Conservation (phyloP, 768 basidiomycete genomes). For the Sutorius australiensis region DNA sequence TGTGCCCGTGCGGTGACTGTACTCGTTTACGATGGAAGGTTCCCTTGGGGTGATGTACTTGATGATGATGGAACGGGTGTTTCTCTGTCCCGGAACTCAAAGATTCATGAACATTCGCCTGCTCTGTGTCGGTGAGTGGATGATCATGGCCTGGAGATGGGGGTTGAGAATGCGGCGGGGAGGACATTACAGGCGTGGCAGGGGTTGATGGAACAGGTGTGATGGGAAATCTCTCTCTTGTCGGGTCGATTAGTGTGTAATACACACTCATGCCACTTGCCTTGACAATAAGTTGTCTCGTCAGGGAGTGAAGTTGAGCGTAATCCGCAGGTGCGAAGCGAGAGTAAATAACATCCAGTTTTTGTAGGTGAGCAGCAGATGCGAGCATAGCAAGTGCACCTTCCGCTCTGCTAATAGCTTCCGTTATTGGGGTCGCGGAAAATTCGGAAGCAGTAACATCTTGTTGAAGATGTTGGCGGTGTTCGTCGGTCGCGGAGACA, state of each 20-base stretch:
- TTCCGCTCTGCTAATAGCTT: conserved; percentile 39
- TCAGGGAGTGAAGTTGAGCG: conserved; percentile 43
- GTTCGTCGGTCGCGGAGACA: conserved; percentile 40
- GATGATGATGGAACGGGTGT: background rate
- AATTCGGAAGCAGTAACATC: conserved; percentile 36
- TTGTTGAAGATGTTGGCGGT: conserved; percentile 43
- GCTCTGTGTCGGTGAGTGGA: background rate
- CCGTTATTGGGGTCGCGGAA: conserved; percentile 31
- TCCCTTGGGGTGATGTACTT: conserved; percentile 1
- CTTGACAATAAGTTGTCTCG: conserved; percentile 49
- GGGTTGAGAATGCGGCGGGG: conserved; percentile 32
- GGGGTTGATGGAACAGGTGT: conserved; percentile 40
- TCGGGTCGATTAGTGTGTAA: conserved; percentile 61
- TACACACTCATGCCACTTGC: conserved; percentile 63
- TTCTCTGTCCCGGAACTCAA: background rate
- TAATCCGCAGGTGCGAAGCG: conserved; percentile 61
- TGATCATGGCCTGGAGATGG: conserved; percentile 26
- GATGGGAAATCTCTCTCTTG: conserved; percentile 51
- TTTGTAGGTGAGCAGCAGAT: conserved; percentile 49
- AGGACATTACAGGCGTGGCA: conserved; percentile 33
- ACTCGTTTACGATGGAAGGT: conserved; percentile 5
- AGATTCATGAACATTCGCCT: background rate
- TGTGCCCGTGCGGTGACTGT: conserved; percentile 12
- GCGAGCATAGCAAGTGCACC: conserved; percentile 49
- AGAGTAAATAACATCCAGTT: conserved; percentile 55